phyloP scores from a whole-genome alignment of 805 yeast genomes.

The Saturnispora gosingensis region DNA sequence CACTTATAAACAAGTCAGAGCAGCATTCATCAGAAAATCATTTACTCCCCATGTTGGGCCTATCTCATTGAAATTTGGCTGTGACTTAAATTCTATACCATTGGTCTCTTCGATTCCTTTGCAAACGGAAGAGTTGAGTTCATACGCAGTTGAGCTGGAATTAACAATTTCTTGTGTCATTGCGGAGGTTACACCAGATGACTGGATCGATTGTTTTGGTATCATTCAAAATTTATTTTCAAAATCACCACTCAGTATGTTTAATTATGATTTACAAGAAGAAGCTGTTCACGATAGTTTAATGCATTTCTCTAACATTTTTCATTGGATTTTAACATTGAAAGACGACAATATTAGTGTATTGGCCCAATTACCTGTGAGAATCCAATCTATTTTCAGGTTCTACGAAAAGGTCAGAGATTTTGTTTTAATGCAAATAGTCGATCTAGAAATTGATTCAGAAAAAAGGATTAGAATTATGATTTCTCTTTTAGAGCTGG shows the following conservation, averaged over 20 bases:
- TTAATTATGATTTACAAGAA: constrained; percentile 40
- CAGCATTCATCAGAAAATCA: constrained; percentile 57
- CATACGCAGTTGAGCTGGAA: constrained; percentile 58
- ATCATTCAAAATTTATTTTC: constrained; percentile 61
- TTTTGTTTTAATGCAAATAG: constrained; percentile 54
- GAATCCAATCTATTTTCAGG: constrained; percentile 55
- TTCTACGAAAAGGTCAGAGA: constrained; percentile 59
- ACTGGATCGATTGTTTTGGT: constrained; percentile 75
- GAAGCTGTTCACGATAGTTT: constrained; percentile 40
- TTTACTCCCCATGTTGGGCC: constrained; percentile 50
- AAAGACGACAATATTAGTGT: constrained; percentile 26
- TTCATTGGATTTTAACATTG: constrained; percentile 57
- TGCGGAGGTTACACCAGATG: constrained; percentile 47
- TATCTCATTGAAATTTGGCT: constrained; percentile 32
- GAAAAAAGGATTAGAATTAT: constrained; percentile 60
- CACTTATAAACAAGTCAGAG: constrained; percentile 57
- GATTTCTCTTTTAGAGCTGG: constrained; percentile 55
- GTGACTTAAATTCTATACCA: constrained; percentile 16
- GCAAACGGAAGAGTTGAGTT: constrained; percentile 39
- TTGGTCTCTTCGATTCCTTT: neutral
- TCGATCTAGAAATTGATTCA: constrained; percentile 48
- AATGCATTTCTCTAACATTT: constrained; percentile 57
- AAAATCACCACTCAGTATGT: constrained; percentile 46
- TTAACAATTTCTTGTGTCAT: constrained; percentile 49
- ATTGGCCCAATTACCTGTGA: constrained; percentile 47